Evolutionary conservation across 352 stramenopile genomes (phyloP), one percentile per base, ranked within the genome.

Genomic region (Phytophthora pisi): DNA sequence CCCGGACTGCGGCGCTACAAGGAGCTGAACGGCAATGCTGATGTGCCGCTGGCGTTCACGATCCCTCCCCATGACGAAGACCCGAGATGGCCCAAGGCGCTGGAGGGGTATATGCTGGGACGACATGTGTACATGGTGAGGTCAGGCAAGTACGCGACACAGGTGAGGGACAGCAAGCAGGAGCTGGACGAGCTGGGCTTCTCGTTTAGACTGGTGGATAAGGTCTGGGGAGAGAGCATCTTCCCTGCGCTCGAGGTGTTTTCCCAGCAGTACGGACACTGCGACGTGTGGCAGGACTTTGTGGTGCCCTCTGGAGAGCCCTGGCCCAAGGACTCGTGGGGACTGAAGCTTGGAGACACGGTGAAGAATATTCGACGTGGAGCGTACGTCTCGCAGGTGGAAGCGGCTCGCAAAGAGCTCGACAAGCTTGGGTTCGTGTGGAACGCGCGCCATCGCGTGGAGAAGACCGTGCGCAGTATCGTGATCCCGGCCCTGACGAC

Each of bases 391-490:
- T 46, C 77, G 16, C 96, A 98, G 74, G 86, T 98, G 6, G 88
- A 89, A 20, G 65, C 74, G 1, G 76, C 88, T 57, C 77, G 78
- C 10, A 66, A 84, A 10, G 79, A 96, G 43, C 77, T 98, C 5
- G 84, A 98, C 34, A 70, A 71, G 13, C 64, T 98, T 23, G 93
- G 92, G n/a, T 98, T 98, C 69, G 78, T 97, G 28, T 98, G 96
- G 96, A 95, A 90, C 56, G 79, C 84, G 31, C 65, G 86, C 65
- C 77, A 93, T 34, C 82, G 84, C 0, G 31, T 92, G 1, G 78
- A 88, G 45, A 82, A 82, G 53, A 88, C 72, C 2, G 71, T 92
- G 36, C 75, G 77, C 0, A 57, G 70, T 2, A 75, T 88, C 5
- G 77, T 95, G 34, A 61, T 92, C 9, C 86, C 86, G 6, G 82